Evolutionary conservation across 495 filamentous ascomycete species (phyloP).

Genomic region (Mytilinidion resinicola): DNA sequence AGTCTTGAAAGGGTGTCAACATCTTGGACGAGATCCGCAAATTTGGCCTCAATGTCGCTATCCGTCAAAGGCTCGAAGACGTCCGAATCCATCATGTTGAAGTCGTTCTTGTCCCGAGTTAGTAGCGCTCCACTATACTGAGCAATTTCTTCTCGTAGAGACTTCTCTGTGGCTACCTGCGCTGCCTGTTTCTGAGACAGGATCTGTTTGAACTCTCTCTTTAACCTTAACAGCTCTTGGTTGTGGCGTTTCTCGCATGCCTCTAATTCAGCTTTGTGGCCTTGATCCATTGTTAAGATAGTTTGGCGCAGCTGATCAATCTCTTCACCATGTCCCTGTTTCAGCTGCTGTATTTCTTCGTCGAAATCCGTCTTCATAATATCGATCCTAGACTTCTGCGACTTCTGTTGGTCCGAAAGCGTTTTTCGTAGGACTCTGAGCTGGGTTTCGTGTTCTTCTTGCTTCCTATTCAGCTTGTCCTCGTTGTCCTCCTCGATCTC

Average conservation of each 20-base stretch:
- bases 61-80: conserved; percentile 5
- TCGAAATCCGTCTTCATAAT: not conserved
- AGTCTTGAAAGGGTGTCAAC: conserved; percentile 10
- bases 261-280: not conserved
- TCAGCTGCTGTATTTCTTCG: not conserved
- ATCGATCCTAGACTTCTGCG: not conserved
- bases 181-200: not conserved
- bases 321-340: not conserved
- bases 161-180: not conserved
- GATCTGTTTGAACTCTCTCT: not conserved
- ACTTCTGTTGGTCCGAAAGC: not conserved
- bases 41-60: conserved; percentile 2
- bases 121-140: not conserved
- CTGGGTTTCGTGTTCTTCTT: too few species aligned
- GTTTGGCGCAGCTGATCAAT: not conserved
- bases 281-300: not conserved
- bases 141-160: not conserved
- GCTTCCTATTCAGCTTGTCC: too few species aligned
- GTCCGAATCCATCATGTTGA: conserved; percentile 1
- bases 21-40: not conserved
- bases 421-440: too few species aligned
- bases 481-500: too few species aligned
- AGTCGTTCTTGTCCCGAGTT: not conserved
- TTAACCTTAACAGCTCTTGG: not conserved
- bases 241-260: not conserved